These are phyloP conservation scores for Fusarium begoniae DNA, from an alignment of 2,329 filamentous ascomycete species.

Conservation along the genomic window DNA sequence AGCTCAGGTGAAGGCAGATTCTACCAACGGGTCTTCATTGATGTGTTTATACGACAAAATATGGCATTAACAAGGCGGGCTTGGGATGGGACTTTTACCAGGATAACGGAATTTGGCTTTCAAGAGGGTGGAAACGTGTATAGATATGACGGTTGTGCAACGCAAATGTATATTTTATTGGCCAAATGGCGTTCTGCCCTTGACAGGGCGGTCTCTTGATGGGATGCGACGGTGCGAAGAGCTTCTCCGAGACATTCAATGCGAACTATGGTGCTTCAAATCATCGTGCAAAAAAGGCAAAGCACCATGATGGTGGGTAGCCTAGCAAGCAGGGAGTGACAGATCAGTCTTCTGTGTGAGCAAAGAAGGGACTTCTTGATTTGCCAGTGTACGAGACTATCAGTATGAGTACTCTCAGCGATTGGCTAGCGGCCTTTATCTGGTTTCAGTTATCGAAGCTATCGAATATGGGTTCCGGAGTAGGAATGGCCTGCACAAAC, in stretches of 20 bases:
- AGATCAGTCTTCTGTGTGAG: neutral
- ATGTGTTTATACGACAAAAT: conserved; percentile 19
- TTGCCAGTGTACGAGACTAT: neutral
- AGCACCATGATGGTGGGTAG: neutral
- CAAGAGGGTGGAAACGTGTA: conserved; percentile 31
- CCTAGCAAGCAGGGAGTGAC: neutral
- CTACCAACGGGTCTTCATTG: neutral
- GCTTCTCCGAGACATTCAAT: neutral
- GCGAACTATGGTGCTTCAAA: neutral
- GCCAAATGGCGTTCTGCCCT: conserved; percentile 2
- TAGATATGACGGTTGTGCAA: conserved; percentile 23
- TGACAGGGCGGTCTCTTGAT: conserved; percentile 19
- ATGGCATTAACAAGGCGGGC: neutral
- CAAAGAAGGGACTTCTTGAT: neutral
- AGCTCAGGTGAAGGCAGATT: neutral
- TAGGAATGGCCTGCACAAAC: conserved; percentile 16
- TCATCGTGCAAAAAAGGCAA: neutral
- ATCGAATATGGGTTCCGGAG: conserved; percentile 20
- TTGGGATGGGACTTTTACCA: conserved; percentile 6
- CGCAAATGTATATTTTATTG: neutral
- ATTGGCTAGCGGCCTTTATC: neutral
- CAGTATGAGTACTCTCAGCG: neutral
- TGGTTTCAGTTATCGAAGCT: neutral
- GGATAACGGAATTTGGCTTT: conserved; percentile 20
- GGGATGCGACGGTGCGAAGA: conserved; percentile 17